Evolutionary conservation across 1,284 basidiomycete genomes (phyloP).

Genomic region (Cutaneotrichosporon spelunceum): DNA sequence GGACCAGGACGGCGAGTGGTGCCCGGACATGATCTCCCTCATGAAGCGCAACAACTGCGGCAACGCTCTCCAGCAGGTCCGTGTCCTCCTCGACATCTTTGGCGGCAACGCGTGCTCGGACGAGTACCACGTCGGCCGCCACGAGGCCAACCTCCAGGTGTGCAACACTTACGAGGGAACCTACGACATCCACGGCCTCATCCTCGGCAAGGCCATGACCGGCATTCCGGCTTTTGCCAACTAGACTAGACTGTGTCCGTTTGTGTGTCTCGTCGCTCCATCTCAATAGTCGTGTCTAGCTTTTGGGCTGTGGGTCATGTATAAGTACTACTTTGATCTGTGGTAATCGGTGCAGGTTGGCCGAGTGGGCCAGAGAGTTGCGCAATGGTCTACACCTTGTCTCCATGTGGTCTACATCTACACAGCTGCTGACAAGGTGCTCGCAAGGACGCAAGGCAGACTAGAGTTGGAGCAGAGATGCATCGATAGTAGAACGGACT

Average conservation of each 20-base stretch:
- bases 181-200: constrained; percentile 53
- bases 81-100: constrained; percentile 77
- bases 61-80: constrained; percentile 78
- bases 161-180: constrained; percentile 87
- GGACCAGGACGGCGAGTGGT: constrained; percentile 65
- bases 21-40: constrained; percentile 90
- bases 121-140: constrained; percentile 83
- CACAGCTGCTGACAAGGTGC: too few relatives aligned
- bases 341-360: too few relatives aligned
- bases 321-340: neutral
- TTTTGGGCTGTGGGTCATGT: neutral
- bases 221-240: constrained; percentile 55
- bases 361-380: too few relatives aligned
- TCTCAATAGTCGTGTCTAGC: neutral
- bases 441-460: too few relatives aligned
- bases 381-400: too few relatives aligned
- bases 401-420: too few relatives aligned
- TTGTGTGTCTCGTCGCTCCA: neutral
- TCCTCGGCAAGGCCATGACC: constrained; percentile 87
- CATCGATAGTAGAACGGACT: too few relatives aligned
- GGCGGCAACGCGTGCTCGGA: constrained; percentile 88
- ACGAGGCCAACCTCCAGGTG: constrained; percentile 86
- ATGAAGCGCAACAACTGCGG: constrained; percentile 96
- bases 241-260: neutral
- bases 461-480: too few relatives aligned